Evolutionary conservation across 257 asterid genomes (phyloP).

Genomic region (Salvia rosmarinus): DNA sequence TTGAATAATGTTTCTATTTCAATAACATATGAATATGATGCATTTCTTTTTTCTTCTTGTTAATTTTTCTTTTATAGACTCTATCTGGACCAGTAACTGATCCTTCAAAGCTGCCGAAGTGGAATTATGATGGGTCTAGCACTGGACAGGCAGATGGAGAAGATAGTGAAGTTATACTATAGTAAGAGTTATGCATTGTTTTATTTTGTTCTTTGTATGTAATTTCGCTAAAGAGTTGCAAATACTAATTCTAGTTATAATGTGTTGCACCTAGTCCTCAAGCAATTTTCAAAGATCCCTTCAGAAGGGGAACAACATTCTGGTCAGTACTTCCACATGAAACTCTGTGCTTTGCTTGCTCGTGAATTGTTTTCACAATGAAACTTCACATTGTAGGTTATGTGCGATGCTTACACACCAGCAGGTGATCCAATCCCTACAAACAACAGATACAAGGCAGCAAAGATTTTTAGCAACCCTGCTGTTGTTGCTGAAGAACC

Average conservation of each 20-base stretch:
- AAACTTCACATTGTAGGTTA: constrained; percentile 49
- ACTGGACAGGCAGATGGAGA: constrained; percentile 95
- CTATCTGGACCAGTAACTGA: constrained; percentile 62
- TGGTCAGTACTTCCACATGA: constrained; percentile 48
- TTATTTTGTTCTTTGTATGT: not conserved
- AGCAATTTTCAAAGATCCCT: constrained; percentile 90
- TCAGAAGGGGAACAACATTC: constrained; percentile 81
- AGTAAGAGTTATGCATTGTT: constrained; percentile 48
- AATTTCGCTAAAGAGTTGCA: not conserved
- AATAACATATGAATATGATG: not conserved
- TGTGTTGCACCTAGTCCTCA: constrained; percentile 67
- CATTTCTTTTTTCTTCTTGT: not conserved
- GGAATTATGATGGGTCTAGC: constrained; percentile 97
- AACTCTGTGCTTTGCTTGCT: not conserved
- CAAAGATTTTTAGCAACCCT: constrained; percentile 76
- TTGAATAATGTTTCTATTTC: not conserved
- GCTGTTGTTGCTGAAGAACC: constrained; percentile 73
- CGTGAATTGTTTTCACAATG: not conserved
- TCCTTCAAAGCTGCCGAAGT: constrained; percentile 84
- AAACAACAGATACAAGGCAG: constrained; percentile 74
- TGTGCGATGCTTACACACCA: constrained; percentile 93
- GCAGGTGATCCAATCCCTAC: constrained; percentile 92
- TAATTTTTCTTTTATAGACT: constrained; percentile 50
- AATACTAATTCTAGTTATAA: constrained; percentile 17
- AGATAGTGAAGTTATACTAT: constrained; percentile 92